A percentile compares a stretch with the other conserved stretches of the same genome.
These are phyloP conservation scores for Aspergillus ibericus DNA, from an alignment of 2,329 filamentous ascomycete species.

Conservation along the genomic window DNA sequence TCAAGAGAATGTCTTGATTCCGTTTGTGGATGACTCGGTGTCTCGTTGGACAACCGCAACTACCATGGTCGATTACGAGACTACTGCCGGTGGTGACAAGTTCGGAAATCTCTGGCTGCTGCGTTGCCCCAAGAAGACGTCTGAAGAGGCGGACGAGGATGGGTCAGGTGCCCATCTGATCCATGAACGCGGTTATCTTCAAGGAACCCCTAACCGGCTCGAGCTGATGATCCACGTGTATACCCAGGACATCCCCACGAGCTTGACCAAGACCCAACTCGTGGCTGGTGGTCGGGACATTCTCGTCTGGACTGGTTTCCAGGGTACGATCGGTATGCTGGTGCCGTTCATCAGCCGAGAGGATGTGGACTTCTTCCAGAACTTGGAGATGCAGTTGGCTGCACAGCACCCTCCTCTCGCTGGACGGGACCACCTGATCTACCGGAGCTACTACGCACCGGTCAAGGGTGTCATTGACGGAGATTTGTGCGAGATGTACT, in stretches of 20 bases:
- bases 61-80: slow-evolving; percentile 97
- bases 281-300: slow-evolving; percentile 91
- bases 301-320: slow-evolving; percentile 88
- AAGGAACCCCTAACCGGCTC: slow-evolving; percentile 81
- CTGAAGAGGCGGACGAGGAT: slow-evolving; percentile 87
- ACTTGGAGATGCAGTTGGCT: slow-evolving; percentile 82
- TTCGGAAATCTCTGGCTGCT: slow-evolving; percentile 96
- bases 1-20: slow-evolving; percentile 85
- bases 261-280: slow-evolving; percentile 82
- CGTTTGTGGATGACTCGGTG: slow-evolving; percentile 88
- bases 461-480: slow-evolving; percentile 97
- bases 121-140: slow-evolving; percentile 80
- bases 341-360: slow-evolving; percentile 90
- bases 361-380: slow-evolving; percentile 97
- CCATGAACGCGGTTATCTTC: slow-evolving; percentile 85
- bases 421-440: slow-evolving; percentile 93
- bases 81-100: slow-evolving; percentile 90
- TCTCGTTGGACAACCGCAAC: slow-evolving; percentile 88
- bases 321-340: slow-evolving; percentile 90
- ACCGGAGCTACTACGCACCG: slow-evolving; percentile 91
- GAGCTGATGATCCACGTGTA: slow-evolving; percentile 86
- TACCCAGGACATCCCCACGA: slow-evolving; percentile 87
- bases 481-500: slow-evolving; percentile 90
- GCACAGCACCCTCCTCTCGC: slow-evolving; percentile 83
- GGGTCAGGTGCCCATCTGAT: slow-evolving; percentile 86